Base-by-base conservation (phyloP, 495 filamentous ascomycete genomes). In the Filosporella fistucella region DNA sequence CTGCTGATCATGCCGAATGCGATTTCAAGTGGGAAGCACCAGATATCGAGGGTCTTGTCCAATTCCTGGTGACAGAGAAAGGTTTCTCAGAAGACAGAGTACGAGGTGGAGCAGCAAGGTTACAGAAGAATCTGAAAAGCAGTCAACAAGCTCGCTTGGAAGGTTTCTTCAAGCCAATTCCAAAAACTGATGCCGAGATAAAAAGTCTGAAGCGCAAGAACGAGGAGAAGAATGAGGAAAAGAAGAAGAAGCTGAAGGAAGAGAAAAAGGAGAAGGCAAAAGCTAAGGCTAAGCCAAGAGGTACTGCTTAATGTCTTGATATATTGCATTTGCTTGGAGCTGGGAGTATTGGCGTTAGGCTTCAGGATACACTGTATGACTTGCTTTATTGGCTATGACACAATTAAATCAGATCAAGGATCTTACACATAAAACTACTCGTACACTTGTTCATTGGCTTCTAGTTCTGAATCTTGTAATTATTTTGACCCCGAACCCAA, bases 11-110 rank as follows among this genome's bases (percentile, higher is more conserved):
- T 55, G 81, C 86, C 4, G 82, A 86, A 28, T 96, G 89, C 62
- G 91, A 97, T 55, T 96, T 97, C 72, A 95, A 95, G 67, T 99
- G 93, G 93, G 88, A 96, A 22, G 82, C 81, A 20, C 94, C 93
- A 2, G 87, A 99, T 57, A 70, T 91, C 4, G 90, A 96, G 3
- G 91, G 87, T 0, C 74, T 99, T 2, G 72, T 97, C 13, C 75
- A 90, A 46, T 99, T 87, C 68, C 70, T 99, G 2, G 93, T 93
- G 7, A 76, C 73, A 2, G 93, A 97, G 63, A 99, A 99, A 70
- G 91, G 88, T 2, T 99, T 99, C 75, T 91, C 80, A 43, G 94
- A 97, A 64, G 93, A 97, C 54, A 75, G 93, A 2, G 91, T 99
- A 16, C 79, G 89, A 23, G 78, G 69, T 33, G 91, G 76, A 13